Evolutionary conservation across 2,329 filamentous ascomycete species (phyloP), one percentile per base, ranked within the genome.

Genomic region (Claviceps sp.): DNA sequence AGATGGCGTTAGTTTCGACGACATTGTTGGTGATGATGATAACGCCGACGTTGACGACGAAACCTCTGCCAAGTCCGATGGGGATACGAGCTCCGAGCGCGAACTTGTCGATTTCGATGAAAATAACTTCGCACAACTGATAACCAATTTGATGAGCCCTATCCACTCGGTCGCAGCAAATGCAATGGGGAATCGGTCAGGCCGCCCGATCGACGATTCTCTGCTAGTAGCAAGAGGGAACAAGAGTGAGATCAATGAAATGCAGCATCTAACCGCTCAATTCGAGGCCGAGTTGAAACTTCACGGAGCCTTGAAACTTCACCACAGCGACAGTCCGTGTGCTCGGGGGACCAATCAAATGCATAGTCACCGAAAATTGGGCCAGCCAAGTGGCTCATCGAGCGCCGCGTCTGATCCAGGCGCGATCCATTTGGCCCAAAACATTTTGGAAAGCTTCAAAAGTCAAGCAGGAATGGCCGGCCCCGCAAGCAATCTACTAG

Each of bases 401-500:
- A 70, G 79, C 41, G 73, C 75, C 2, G 74, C 77, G 8, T 73
- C 72, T 10, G 68, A 67, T 2, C 69, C 80, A 10, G 75, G 78
- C 0, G 81, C 85, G 50, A 77, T 93, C 4, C 91, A 93, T 56
- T 73, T 98, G 24, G 89, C 87, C 17, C 89, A 86, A 65, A 97
- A 97, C 61, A 73, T 98, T 51, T 73, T 98, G 1, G 89, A 96
- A 65, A 91, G 88, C 60, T 90, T 98, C 68, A 94, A 95, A 63
- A 84, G 87, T 16, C 91, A 97, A 65, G 88, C 75, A 17, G 93
- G 93, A 13, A 80, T 85, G 73, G 76, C 88, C 37, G 93, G 93
- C 0, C 93, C 93, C 1, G 86, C 87, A 2, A 83, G 90, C 1
- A 97, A 96, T 64, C 72, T 98, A 55, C 76, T 98, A 61, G 84